Conservation (phyloP, 441 rosid species). For the Pelargonium citronellum region DNA sequence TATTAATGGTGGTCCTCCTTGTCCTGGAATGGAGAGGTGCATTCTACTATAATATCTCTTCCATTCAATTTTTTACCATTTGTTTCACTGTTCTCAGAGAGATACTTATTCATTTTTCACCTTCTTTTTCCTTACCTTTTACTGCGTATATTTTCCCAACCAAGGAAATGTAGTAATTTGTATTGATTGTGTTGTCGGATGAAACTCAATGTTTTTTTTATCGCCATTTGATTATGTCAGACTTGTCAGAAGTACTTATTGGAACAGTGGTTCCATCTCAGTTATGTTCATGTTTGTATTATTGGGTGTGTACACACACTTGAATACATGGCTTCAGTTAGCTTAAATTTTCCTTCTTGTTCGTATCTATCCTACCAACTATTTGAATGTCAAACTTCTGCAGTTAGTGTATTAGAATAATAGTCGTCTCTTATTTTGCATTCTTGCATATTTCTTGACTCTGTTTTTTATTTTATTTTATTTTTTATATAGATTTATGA, state of each 20-base stretch:
- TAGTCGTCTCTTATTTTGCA: too few relatives aligned
- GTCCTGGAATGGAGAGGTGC: conserved; percentile 90
- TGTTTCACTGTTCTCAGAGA: background rate
- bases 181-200: conserved; percentile 3
- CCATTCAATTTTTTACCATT: conserved; percentile 9
- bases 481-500: conserved; percentile 1
- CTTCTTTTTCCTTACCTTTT: background rate
- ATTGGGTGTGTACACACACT: too few relatives aligned
- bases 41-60: conserved; percentile 17
- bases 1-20: conserved; percentile 76
- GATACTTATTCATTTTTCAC: background rate
- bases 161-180: background rate
- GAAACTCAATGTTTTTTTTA: background rate
- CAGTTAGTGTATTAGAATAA: too few relatives aligned
- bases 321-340: too few relatives aligned
- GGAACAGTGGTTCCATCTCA: too few relatives aligned
- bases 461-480: conserved; percentile 8
- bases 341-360: too few relatives aligned
- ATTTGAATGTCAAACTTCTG: too few relatives aligned
- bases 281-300: too few relatives aligned
- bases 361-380: too few relatives aligned
- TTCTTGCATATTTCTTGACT: too few relatives aligned
- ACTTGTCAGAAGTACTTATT: too few relatives aligned
- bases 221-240: too few relatives aligned
- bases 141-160: background rate